These are phyloP conservation scores for Stentor roeselii DNA, from an alignment of 73 alveolate species.

Conservation along the genomic window DNA sequence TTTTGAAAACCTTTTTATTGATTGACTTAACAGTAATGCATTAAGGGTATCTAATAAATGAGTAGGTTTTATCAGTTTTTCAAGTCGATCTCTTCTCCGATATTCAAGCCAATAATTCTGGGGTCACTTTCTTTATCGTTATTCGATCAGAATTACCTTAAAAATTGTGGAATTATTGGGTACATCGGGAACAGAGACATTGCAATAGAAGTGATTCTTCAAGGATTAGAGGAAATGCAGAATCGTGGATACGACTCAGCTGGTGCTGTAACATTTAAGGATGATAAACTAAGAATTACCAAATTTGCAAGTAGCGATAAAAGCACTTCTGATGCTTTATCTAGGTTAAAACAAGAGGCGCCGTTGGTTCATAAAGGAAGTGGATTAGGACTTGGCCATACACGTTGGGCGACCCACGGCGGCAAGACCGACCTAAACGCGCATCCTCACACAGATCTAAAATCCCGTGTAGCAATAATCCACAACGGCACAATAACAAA, in stretches of 20 bases:
- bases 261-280: constrained; percentile 72
- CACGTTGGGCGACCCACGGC: constrained; percentile 96
- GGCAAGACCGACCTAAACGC: constrained; percentile 84
- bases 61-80: too few species aligned
- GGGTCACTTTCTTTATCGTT: too few species aligned
- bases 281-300: constrained; percentile 54
- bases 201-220: constrained; percentile 65
- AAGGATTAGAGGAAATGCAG: constrained; percentile 73
- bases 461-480: constrained; percentile 58
- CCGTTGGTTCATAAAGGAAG: constrained; percentile 57
- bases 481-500: constrained; percentile 85
- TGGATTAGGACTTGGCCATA: constrained; percentile 80
- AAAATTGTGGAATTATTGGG: constrained; percentile 87
- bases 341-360: constrained; percentile 54
- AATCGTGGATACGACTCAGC: constrained; percentile 89
- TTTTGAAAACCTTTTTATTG: too few species aligned
- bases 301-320: constrained; percentile 61
- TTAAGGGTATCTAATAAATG: too few species aligned
- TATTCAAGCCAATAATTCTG: too few species aligned
- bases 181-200: constrained; percentile 61
- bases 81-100: too few species aligned
- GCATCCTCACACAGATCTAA: constrained; percentile 84
- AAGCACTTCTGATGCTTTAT: constrained; percentile 75
- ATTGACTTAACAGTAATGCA: too few species aligned
- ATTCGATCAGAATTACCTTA: too few species aligned